Base-by-base conservation (phyloP, 208 protist genomes). In the Lotmaria passim region DNA sequence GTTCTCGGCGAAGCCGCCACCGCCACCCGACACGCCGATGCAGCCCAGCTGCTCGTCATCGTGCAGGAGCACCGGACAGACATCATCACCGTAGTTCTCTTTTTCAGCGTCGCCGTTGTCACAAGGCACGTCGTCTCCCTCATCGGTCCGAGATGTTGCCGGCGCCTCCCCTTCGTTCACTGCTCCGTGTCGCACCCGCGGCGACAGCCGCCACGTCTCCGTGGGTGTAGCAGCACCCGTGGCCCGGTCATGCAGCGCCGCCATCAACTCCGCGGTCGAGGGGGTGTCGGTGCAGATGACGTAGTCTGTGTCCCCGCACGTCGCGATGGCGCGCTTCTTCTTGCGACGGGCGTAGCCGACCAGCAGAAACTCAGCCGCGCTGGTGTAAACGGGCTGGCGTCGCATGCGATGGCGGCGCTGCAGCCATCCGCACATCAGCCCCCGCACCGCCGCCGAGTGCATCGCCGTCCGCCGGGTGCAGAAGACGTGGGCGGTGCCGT, bases 401-500 rank as follows among this genome's bases (percentile, higher is more conserved):
- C 50, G 69, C 21, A 61, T 39, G 3, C 38, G 58, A 59, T 84
- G 79, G 2, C 51, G 64, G 52, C 72, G 73, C 55, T 57, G 69
- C 62, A 80, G 66, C 79, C 79, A 84, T 14, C 33, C 33, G 11
- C 63, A 36, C 39, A 69, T 6, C 26, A 55, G 34, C 19, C 36
- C 60, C 48, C 24, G 21, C 55, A 67, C 23, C 57, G n/a, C 60
- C 1, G 24, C 47, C 17, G 52, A 26, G 60, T 57, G 60, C 56
- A 66, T 28, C 30, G 51, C 46, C 51, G 66, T 69, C 31, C 57
- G 31, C 17, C 47, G 44, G 1, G 75, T 69, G 38, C 67, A 74
- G 59, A 85, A 76, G 31, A 85, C 10, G 60, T 85, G 83, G 30
- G 55, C 75, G 4, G 68, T 70, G 33, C 69, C 73, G 8, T 59